Conservation (phyloP, 2,329 filamentous ascomycete genomes). For the Parastagonospora avenae region DNA sequence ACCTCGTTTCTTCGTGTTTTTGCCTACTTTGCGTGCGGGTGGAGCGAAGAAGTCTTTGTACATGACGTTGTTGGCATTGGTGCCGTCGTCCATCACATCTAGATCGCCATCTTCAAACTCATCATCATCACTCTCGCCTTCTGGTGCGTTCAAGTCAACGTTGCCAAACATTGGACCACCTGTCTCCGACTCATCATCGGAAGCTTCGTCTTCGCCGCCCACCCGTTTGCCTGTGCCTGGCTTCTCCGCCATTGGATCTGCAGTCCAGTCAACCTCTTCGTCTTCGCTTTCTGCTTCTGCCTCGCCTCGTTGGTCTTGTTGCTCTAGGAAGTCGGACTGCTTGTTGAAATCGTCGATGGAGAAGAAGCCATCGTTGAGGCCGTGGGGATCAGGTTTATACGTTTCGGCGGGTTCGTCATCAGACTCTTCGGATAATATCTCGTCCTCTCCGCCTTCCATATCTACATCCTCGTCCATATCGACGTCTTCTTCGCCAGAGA, state of each 20-base stretch:
- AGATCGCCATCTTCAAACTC: conserved; percentile 62
- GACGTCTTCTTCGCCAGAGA: conserved; percentile 35
- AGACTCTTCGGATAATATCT: conserved; percentile 46
- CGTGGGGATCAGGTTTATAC: conserved; percentile 75
- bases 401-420: conserved; percentile 56
- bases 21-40: conserved; percentile 72
- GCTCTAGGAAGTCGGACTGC: conserved; percentile 86
- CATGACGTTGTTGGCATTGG: conserved; percentile 85
- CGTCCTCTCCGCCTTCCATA: conserved; percentile 40
- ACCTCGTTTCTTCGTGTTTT: conserved; percentile 59
- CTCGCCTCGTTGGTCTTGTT: conserved; percentile 79
- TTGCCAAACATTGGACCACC: conserved; percentile 84
- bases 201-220: conserved; percentile 45
- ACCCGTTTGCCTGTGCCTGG: conserved; percentile 35
- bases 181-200: conserved; percentile 68
- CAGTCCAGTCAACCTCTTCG: conserved; percentile 86
- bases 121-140: conserved; percentile 71
- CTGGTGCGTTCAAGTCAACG: conserved; percentile 73
- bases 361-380: conserved; percentile 97
- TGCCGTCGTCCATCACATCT: conserved; percentile 58
- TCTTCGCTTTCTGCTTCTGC: conserved; percentile 71
- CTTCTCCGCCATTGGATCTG: conserved; percentile 66
- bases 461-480: conserved; percentile 40
- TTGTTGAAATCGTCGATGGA: conserved; percentile 97
- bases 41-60: conserved; percentile 95